phyloP scores from a whole-genome alignment of 768 basidiomycete species.

The Boletus sp. region DNA sequence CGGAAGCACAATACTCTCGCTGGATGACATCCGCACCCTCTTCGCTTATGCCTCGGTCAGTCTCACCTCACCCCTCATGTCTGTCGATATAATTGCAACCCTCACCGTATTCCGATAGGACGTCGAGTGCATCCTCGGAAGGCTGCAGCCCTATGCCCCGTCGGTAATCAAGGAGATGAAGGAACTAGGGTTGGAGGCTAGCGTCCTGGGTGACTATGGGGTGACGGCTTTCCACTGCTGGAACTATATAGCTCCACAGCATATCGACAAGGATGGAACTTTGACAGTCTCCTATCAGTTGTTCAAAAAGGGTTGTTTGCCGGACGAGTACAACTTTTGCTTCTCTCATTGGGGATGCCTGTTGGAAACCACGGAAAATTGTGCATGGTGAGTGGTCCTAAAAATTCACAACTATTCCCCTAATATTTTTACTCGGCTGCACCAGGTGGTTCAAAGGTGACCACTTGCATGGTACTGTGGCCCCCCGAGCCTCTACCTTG shows the following conservation, averaged over 20 bases:
- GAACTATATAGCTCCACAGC: slow-evolving; percentile 8
- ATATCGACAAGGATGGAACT: not conserved
- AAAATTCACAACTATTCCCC: too few relatives aligned
- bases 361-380: slow-evolving; percentile 1
- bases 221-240: slow-evolving; percentile 6
- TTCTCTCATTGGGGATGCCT: not conserved
- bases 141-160: not conserved
- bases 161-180: not conserved
- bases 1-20: not conserved
- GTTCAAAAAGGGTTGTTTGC: not conserved
- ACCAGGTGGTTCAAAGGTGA: slow-evolving; percentile 14
- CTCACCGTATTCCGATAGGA: not conserved
- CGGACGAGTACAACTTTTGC: slow-evolving; percentile 5
- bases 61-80: not conserved
- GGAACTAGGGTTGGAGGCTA: not conserved
- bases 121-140: not conserved
- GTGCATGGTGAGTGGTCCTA: not conserved
- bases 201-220: not conserved
- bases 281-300: slow-evolving; percentile 9
- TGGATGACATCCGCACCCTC: not conserved
- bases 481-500: slow-evolving; percentile 3
- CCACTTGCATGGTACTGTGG: slow-evolving; percentile 8
- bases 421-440: too few relatives aligned
- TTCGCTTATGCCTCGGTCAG: not conserved
- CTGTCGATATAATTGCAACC: not conserved